Evolutionary conservation across 1,284 basidiomycete species (phyloP).

Genomic region (Cryptococcus depauperatus): DNA sequence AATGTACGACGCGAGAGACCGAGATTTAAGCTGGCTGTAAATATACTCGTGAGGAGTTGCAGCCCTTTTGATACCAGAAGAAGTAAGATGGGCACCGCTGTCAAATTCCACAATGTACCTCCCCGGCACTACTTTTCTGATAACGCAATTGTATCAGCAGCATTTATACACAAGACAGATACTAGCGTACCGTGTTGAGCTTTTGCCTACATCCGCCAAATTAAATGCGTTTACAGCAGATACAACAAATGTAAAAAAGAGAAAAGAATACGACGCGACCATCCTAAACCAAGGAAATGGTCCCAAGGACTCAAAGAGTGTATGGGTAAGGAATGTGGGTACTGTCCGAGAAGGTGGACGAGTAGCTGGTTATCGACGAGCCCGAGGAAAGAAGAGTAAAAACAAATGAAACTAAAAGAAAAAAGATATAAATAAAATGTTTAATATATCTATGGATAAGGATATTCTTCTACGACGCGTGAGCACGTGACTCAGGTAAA

Average conservation of each 20-base stretch:
- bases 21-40: slow-evolving; percentile 42
- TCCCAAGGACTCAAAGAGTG: neutral
- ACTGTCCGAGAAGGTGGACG: neutral
- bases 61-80: slow-evolving; percentile 19
- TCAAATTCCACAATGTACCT: slow-evolving; percentile 42
- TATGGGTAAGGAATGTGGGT: slow-evolving; percentile 1
- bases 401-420: neutral
- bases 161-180: too few relatives aligned
- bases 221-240: slow-evolving; percentile 4
- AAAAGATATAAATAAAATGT: neutral
- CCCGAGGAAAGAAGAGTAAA: neutral
- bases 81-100: slow-evolving; percentile 19
- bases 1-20: slow-evolving; percentile 42
- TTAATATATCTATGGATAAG: too few relatives aligned
- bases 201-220: slow-evolving; percentile 8
- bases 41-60: slow-evolving; percentile 41
- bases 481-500: too few relatives aligned
- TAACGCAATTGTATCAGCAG: neutral
- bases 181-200: too few relatives aligned
- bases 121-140: slow-evolving; percentile 21
- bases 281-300: neutral
- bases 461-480: too few relatives aligned
- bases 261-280: slow-evolving; percentile 2
- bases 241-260: slow-evolving; percentile 6
- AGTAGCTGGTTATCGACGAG: neutral